phyloP scores from a whole-genome alignment of 306 rosid genomes.

The Comarum palustre region DNA sequence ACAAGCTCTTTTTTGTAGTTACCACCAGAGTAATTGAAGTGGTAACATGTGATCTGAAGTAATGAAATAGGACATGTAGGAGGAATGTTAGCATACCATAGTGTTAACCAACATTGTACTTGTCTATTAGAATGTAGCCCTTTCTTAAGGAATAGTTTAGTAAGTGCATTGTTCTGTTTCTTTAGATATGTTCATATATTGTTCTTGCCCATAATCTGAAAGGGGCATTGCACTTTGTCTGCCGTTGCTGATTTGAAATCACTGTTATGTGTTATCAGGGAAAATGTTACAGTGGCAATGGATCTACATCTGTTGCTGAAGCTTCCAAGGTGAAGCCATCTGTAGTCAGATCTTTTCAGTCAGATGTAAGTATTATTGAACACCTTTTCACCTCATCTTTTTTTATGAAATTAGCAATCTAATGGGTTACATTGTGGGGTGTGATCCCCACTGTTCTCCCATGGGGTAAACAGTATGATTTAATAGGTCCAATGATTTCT shows the following conservation, averaged over 20 bases:
- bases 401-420: slow-evolving; percentile 6
- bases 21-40: not conserved
- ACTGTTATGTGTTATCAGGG: slow-evolving; percentile 38
- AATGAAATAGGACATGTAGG: not conserved
- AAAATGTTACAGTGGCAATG: slow-evolving; percentile 45
- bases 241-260: not conserved
- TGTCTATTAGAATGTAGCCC: not conserved
- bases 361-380: slow-evolving; percentile 54
- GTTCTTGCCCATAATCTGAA: slow-evolving; percentile 9
- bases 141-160: not conserved
- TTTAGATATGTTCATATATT: not conserved
- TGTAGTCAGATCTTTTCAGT: slow-evolving; percentile 42
- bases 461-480: not conserved
- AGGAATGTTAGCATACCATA: not conserved
- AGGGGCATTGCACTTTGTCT: not conserved
- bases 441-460: slow-evolving; percentile 1
- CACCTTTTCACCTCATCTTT: not conserved
- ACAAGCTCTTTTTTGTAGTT: not conserved
- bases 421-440: not conserved
- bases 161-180: slow-evolving; percentile 6
- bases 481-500: not conserved
- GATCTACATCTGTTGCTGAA: slow-evolving; percentile 55
- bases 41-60: not conserved
- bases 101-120: not conserved
- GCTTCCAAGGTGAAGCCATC: slow-evolving; percentile 50